These are phyloP conservation scores for Penicillium macrosclerotiorum DNA, from an alignment of 495 filamentous ascomycete species.

Conservation along the genomic window DNA sequence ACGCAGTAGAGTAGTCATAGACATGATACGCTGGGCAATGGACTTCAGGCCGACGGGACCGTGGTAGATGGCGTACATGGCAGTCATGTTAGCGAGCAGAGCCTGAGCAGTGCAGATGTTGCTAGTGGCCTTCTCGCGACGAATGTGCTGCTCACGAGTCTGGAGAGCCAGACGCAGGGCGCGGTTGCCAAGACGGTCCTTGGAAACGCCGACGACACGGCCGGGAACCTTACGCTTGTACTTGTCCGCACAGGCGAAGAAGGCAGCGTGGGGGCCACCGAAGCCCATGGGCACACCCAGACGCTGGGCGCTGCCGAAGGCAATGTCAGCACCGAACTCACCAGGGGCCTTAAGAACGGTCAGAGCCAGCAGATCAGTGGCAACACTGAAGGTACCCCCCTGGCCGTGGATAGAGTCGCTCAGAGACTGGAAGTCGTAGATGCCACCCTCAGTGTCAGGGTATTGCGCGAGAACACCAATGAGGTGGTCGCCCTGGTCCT, in stretches of 20 bases:
- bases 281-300: constrained; percentile 93
- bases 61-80: constrained; percentile 97
- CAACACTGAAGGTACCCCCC: constrained; percentile 81
- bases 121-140: constrained; percentile 96
- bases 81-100: constrained; percentile 92
- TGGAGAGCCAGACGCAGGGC: constrained; percentile 90
- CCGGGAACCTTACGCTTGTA: constrained; percentile 96
- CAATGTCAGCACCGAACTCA: constrained; percentile 96
- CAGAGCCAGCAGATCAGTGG: constrained; percentile 87
- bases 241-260: constrained; percentile 91
- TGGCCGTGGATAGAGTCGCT: constrained; percentile 76
- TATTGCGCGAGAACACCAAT: constrained; percentile 95
- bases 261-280: constrained; percentile 94
- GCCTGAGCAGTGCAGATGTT: constrained; percentile 99
- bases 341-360: constrained; percentile 89
- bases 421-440: constrained; percentile 71
- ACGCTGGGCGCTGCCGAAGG: constrained; percentile 93
- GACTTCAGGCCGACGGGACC: constrained; percentile 80
- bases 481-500: constrained; percentile 75
- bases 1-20: constrained; percentile 68
- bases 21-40: constrained; percentile 77
- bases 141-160: constrained; percentile 95
- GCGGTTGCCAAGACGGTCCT: constrained; percentile 79
- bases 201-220: constrained; percentile 87
- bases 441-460: constrained; percentile 83